These are phyloP conservation scores for Rhododendron mucronatum DNA, from an alignment of 148 eudicot genomes.

Conservation along the genomic window DNA sequence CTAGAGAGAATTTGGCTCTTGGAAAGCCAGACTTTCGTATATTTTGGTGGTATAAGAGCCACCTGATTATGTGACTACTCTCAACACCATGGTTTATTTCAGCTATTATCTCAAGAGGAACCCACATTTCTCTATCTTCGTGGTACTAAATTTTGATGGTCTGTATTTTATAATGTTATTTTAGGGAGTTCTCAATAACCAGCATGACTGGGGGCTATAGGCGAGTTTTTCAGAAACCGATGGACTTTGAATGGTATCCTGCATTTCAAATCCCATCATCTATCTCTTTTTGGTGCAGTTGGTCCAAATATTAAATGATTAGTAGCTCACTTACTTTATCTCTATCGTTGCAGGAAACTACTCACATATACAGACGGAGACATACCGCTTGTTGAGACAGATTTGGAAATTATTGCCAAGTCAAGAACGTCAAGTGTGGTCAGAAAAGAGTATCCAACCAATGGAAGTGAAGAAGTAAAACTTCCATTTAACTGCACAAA, in stretches of 20 bases:
- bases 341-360: conserved; percentile 51
- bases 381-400: conserved; percentile 72
- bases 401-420: conserved; percentile 53
- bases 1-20: not conserved
- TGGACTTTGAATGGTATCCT: conserved; percentile 76
- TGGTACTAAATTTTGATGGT: conserved; percentile 1
- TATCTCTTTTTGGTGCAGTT: not conserved
- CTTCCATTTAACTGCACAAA: not conserved
- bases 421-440: conserved; percentile 20
- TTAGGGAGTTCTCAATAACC: conserved; percentile 85
- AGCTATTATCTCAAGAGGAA: not conserved
- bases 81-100: not conserved
- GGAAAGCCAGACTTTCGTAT: not conserved
- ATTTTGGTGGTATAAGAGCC: not conserved
- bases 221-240: conserved; percentile 78
- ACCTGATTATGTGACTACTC: not conserved
- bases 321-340: not conserved
- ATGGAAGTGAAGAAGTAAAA: conserved; percentile 21
- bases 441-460: conserved; percentile 17
- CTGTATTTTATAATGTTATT: conserved; percentile 4
- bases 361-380: conserved; percentile 63
- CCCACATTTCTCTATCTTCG: not conserved
- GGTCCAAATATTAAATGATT: not conserved
- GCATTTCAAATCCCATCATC: conserved; percentile 2
- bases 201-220: conserved; percentile 85